Base-by-base conservation (phyloP, 148 eudicot species). In the Cornus suecica region DNA sequence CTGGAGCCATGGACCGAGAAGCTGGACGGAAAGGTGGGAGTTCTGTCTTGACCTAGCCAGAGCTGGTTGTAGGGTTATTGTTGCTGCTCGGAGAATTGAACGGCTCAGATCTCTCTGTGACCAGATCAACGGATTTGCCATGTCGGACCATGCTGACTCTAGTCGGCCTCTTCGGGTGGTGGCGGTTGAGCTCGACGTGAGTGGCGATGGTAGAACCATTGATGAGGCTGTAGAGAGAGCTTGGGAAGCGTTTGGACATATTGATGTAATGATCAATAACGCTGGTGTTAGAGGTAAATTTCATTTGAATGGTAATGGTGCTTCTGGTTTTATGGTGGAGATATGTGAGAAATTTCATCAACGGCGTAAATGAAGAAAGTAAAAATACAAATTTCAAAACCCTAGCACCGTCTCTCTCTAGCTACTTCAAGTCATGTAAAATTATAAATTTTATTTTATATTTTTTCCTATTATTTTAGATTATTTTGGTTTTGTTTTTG, bases 231-330 rank as follows among this genome's bases (percentile, higher is more conserved):
- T 88, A 0, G 27, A 62, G 15, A 78, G 73, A 30, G 91, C 84
- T 29, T 91, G 96, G 96, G 84, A 83, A 7, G 86, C 84, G 22
- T 91, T 89, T 78, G 93, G 93, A 0, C 66, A 80, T 2, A 86
- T 91, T 32, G 88, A 91, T 81, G 90, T 70, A 74, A 77, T 89
- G 30, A 80, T 91, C 67, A 91, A 91, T 25, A 91, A 89, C 58
- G 97, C 93, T 60, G 97, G 97, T 20, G 82, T 83, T 66, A 52
- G 73, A 76, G 83, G 83, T 82, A 74, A 51, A n/a, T 15, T 48
- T 0, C 13, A 48, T 5, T 48, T 16, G 20, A 48, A 48, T 48
- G 54, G 13, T 48, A 48, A 18, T 13, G 20, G 54, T 7, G 1
- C 54, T 9, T 41, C 45, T 41, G 45, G 4, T 41, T 4, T n/a